Evolutionary conservation across 192 early-diverging fungal species (phyloP), one percentile per base, ranked within the genome.

Genomic region (Rhizophagus clarus): DNA sequence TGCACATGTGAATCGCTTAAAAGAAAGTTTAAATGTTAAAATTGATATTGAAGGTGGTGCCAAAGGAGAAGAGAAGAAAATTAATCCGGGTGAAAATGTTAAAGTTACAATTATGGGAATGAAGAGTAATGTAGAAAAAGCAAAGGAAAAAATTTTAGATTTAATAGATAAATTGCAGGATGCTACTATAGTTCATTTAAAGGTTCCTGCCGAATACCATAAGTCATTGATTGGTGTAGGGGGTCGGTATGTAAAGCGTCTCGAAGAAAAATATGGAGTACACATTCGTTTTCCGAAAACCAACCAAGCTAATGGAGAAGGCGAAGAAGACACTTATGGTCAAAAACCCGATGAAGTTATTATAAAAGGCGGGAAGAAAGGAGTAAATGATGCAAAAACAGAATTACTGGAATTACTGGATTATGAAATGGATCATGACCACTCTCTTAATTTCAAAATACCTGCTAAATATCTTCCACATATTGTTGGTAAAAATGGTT

Each of bases 331-430:
- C 12, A 86, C 84, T n/a, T 85, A 82, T 20, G 74, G 74, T 68
- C 85, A 85, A 69, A 85, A 84, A 70, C 51, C 91, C 20, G 88
- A 93, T 81, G 87, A 93, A 77, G 94, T 99, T 45, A 86, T 87
- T 31, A 92, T 99, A 73, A 91, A 91, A 68, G 97, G 97, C 45
- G 91, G 92, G 49, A 94, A 94, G 83, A 91, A 89, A 82, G 95
- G 94, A 73, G 94, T 96, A 62, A 87, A 88, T 10, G 83, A 85
- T 29, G 95, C 95, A 70, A 94, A 95, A 87, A 85, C 84, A 40
- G 95, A 97, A 84, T 88, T 99, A 51, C 76, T 96, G 79, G 92
- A 95, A 74, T 87, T 95, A 29, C 90, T 94, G 20, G 94, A 95
- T 31, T 91, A 96, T 79, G 96, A 99, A 83, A 85, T 86, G 56